Conservation (phyloP, 768 basidiomycete genomes). For the Melanogaster broomeanus region DNA sequence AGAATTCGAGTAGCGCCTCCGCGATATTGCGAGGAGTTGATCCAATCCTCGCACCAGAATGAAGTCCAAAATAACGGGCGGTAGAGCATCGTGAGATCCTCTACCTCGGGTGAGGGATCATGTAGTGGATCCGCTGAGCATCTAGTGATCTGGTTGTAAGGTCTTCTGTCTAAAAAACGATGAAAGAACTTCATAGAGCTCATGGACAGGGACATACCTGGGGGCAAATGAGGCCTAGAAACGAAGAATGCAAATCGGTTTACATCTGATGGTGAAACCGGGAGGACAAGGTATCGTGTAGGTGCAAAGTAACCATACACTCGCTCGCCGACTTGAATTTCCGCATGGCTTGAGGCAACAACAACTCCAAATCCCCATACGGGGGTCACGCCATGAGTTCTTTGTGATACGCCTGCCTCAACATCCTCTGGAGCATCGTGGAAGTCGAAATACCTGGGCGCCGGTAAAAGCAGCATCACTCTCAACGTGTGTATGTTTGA, state of each 20-base stretch:
- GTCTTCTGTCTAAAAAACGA: slow-evolving; percentile 55
- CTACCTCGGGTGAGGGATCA: slow-evolving; percentile 42
- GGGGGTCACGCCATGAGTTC: slow-evolving; percentile 63
- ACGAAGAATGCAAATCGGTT: slow-evolving; percentile 57
- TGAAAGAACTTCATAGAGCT: not conserved
- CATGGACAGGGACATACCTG: slow-evolving; percentile 38
- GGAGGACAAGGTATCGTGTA: slow-evolving; percentile 54
- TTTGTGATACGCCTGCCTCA: slow-evolving; percentile 36
- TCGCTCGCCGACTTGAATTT: slow-evolving; percentile 54
- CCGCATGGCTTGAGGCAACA: slow-evolving; percentile 47
- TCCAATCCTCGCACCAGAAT: slow-evolving; percentile 76
- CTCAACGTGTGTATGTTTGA: not conserved
- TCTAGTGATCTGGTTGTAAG: slow-evolving; percentile 68
- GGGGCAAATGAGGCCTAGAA: slow-evolving; percentile 60
- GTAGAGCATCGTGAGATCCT: slow-evolving; percentile 72
- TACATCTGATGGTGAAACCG: slow-evolving; percentile 51
- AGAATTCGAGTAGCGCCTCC: slow-evolving; percentile 49
- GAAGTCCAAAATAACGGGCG: slow-evolving; percentile 76
- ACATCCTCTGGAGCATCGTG: slow-evolving; percentile 47
- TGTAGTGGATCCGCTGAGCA: slow-evolving; percentile 60
- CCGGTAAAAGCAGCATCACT: slow-evolving; percentile 18
- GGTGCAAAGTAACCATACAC: slow-evolving; percentile 66
- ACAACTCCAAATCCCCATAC: slow-evolving; percentile 76
- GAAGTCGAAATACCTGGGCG: slow-evolving; percentile 74
- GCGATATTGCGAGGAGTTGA: slow-evolving; percentile 51